Percentiles rank a stretch among this genome's conserved stretches.
These are phyloP conservation scores for Podila clonocystis DNA, from an alignment of 192 early-diverging fungal genomes.

Conservation along the genomic window DNA sequence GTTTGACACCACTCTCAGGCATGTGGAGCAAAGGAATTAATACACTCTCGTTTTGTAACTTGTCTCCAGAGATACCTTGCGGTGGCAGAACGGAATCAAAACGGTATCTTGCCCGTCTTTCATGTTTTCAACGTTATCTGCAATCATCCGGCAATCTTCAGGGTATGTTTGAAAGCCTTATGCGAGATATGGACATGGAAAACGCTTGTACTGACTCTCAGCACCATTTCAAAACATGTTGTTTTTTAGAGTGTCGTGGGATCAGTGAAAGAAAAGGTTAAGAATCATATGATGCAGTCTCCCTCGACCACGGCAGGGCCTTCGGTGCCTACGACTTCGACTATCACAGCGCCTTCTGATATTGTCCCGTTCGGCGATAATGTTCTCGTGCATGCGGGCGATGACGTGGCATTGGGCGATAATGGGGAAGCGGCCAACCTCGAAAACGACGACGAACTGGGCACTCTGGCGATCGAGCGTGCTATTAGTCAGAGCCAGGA, in stretches of 20 bases:
- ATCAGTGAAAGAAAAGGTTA: too few relatives aligned
- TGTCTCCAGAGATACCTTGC: constrained; percentile 9
- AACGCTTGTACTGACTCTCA: too few relatives aligned
- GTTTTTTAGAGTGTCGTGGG: too few relatives aligned
- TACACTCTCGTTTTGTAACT: neutral
- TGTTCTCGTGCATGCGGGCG: neutral
- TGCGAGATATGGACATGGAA: too few relatives aligned
- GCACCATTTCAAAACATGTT: too few relatives aligned
- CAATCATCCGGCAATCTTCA: constrained; percentile 71
- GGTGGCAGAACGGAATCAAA: neutral
- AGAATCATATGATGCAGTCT: too few relatives aligned
- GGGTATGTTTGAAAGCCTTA: constrained; percentile 16
- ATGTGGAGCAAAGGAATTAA: neutral
- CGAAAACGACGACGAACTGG: neutral
- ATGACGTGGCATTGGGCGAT: neutral
- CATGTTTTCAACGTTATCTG: constrained; percentile 59
- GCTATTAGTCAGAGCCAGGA: neutral
- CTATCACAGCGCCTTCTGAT: neutral
- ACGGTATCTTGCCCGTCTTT: constrained; percentile 4
- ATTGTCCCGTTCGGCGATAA: neutral
- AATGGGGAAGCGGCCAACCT: neutral
- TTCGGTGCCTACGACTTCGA: neutral
- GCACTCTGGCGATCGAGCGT: constrained; percentile 4
- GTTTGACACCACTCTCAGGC: neutral
- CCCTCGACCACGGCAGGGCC: too few relatives aligned